Conservation (phyloP, 2,329 filamentous ascomycete species). For the Ceratocystiopsis minuta region DNA sequence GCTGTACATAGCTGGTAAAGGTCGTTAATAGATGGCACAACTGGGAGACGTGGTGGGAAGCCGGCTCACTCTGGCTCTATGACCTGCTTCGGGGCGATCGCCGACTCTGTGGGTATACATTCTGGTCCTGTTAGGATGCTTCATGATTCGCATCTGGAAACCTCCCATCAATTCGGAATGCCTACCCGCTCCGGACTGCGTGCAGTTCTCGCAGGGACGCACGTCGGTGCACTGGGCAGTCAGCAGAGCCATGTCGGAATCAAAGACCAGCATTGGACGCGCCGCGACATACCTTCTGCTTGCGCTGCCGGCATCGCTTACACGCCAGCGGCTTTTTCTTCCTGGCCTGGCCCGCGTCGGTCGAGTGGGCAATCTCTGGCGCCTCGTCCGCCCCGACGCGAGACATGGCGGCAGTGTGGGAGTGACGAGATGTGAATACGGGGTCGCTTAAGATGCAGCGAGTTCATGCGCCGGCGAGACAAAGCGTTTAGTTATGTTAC, state of each 20-base stretch:
- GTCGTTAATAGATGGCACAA: neutral
- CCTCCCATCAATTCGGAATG: too few relatives aligned
- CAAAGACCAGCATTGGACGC: neutral
- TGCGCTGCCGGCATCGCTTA: conserved; percentile 11
- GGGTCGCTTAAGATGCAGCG: too few relatives aligned
- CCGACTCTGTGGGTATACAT: conserved; percentile 6
- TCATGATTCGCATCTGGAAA: too few relatives aligned
- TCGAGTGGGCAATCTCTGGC: neutral
- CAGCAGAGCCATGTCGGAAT: neutral
- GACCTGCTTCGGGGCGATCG: neutral
- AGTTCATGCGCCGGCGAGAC: too few relatives aligned
- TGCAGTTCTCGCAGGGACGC: conserved; percentile 12
- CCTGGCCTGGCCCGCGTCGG: neutral
- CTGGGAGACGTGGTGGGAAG: too few relatives aligned
- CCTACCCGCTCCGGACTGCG: conserved; percentile 8
- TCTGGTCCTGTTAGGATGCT: conserved; percentile 3
- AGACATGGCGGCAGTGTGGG: too few relatives aligned
- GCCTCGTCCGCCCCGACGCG: neutral
- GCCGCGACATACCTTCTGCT: conserved; percentile 8
- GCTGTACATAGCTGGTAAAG: conserved; percentile 2
- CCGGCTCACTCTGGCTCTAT: conserved; percentile 1
- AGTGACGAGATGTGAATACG: too few relatives aligned
- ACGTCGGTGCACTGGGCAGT: conserved; percentile 8
- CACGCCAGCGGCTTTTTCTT: conserved; percentile 5
- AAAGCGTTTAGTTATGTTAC: too few relatives aligned